Percentiles rank a stretch among this genome's conserved stretches.
Conservation (phyloP, 306 rosid species). For the Rosa rugosa region DNA sequence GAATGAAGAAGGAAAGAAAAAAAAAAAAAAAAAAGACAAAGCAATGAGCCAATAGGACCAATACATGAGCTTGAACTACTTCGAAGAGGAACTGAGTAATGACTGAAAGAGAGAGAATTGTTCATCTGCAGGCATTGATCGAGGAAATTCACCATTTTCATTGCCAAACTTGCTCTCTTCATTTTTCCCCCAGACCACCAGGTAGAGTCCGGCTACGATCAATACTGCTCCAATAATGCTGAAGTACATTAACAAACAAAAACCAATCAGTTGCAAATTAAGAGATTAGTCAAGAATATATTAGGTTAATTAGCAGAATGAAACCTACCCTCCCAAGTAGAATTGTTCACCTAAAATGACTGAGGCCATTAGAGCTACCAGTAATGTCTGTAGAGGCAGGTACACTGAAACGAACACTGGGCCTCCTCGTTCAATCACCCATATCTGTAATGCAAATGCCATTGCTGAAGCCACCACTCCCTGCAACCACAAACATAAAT, state of each 20-base stretch:
- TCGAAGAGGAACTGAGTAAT: background rate
- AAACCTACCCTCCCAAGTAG: conserved; percentile 1
- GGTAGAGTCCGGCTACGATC: background rate
- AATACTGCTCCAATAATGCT: background rate
- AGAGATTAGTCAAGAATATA: background rate
- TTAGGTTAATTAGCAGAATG: background rate
- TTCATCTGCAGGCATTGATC: background rate
- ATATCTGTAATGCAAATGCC: background rate
- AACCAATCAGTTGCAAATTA: background rate
- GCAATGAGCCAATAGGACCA: too few relatives aligned
- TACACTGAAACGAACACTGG: background rate
- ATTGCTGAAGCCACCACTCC: conserved; percentile 1
- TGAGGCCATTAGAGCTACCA: background rate
- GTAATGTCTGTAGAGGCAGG: conserved; percentile 4
- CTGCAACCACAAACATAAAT: background rate
- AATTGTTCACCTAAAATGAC: background rate
- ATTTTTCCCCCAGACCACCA: conserved; percentile 5
- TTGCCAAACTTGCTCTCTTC: background rate
- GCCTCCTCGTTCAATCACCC: background rate
- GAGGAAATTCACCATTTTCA: background rate
- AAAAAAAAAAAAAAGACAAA: too few relatives aligned
- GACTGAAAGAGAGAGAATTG: background rate
- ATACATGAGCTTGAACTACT: background rate
- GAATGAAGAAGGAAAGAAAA: too few relatives aligned
- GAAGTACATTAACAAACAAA: background rate